A percentile compares a stretch with the other conserved stretches of the same genome.
Conservation (phyloP, 495 filamentous ascomycete genomes). For the Lasiosphaeriaceae sp. region DNA sequence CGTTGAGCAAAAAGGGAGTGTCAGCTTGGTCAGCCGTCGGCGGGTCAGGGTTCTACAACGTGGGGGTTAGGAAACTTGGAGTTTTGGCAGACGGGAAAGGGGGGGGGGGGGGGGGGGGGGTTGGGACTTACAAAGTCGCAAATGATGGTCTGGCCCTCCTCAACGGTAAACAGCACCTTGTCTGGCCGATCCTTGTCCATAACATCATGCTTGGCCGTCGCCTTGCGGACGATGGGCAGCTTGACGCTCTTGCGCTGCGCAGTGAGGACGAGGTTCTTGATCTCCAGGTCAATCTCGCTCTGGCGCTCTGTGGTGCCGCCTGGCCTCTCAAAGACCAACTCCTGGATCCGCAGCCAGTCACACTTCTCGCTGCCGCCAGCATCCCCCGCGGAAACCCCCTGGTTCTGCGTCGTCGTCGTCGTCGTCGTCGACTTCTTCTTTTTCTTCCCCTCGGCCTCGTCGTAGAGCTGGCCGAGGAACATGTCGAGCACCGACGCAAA, state of each 20-base stretch:
- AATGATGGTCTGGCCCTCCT: slow-evolving; percentile 7
- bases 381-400: no score
- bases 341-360: no score
- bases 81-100: neutral
- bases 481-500: neutral
- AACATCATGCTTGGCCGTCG: neutral
- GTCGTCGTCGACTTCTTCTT: neutral
- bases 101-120: neutral
- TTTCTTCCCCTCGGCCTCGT: neutral
- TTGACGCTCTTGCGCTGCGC: slow-evolving; percentile 8
- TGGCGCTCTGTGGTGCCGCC: neutral
- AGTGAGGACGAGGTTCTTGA: slow-evolving; percentile 2
- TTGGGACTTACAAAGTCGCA: slow-evolving; percentile 10
- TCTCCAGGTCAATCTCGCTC: neutral
- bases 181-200: neutral
- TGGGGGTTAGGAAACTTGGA: neutral
- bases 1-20: no score
- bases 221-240: slow-evolving; percentile 12
- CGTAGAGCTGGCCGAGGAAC: neutral
- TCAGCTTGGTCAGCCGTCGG: no score
- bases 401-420: no score
- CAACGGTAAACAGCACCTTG: neutral
- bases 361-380: no score
- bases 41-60: no score
- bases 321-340: neutral